These are phyloP conservation scores for Silybum marianum DNA, from an alignment of 129 eudicot species.

Conservation along the genomic window DNA sequence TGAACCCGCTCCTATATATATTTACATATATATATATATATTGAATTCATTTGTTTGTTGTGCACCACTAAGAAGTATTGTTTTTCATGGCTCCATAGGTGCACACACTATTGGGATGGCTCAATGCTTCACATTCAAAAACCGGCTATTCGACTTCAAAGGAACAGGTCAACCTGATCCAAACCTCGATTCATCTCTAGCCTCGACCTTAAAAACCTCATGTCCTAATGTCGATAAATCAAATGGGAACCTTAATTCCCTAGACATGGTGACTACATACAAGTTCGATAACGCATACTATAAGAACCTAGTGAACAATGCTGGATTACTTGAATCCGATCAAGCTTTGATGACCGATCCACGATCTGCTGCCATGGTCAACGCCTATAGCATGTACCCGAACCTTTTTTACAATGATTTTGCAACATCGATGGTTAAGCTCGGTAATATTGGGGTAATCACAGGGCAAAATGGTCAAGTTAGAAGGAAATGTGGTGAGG, in stretches of 20 bases:
- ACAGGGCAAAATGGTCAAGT: conserved; percentile 67
- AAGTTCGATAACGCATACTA: conserved; percentile 68
- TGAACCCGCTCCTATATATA: too few relatives aligned
- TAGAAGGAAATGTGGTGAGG: conserved; percentile 63
- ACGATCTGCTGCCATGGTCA: conserved; percentile 55
- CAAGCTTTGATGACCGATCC: conserved; percentile 64
- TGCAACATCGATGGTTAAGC: conserved; percentile 70
- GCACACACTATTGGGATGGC: conserved; percentile 82
- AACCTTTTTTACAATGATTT: conserved; percentile 61
- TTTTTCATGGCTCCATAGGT: conserved; percentile 39
- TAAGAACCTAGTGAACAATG: conserved; percentile 58
- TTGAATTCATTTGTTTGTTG: not conserved
- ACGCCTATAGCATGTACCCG: conserved; percentile 47
- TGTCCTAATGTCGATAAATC: conserved; percentile 69
- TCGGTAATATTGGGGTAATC: conserved; percentile 59
- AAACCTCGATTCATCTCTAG: conserved; percentile 51
- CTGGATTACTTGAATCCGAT: conserved; percentile 80
- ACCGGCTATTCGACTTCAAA: conserved; percentile 65
- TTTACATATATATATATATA: not conserved
- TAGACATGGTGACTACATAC: conserved; percentile 47
- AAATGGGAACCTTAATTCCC: conserved; percentile 54
- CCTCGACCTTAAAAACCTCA: conserved; percentile 45
- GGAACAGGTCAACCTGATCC: conserved; percentile 79
- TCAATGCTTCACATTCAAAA: conserved; percentile 88
- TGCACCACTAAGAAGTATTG: not conserved